Conservation (phyloP, 208 protist species). For the Leishmania lainsoni region DNA sequence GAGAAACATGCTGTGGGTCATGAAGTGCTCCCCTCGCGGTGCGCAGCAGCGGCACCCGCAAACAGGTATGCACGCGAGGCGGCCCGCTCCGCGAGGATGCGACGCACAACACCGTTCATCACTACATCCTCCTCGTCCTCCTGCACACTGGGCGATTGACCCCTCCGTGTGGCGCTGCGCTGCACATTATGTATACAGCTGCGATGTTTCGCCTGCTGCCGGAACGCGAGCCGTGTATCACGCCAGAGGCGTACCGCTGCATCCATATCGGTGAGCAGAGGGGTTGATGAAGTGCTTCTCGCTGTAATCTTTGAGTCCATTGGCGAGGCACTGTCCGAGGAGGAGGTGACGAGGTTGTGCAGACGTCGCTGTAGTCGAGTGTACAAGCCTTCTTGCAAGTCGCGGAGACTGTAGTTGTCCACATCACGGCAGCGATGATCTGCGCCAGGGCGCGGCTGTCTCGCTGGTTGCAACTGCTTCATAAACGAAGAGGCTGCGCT, state of each 20-base stretch:
- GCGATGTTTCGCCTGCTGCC: not conserved
- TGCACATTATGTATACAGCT: not conserved
- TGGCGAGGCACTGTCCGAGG: not conserved
- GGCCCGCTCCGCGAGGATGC: constrained; percentile 4
- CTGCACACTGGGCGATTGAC: not conserved
- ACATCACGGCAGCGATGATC: not conserved
- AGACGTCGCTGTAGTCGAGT: constrained; percentile 2
- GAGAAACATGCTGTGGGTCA: not conserved
- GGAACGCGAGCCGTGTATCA: not conserved
- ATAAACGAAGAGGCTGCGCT: not conserved
- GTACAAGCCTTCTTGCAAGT: constrained; percentile 10
- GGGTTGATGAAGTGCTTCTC: not conserved
- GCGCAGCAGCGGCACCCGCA: not conserved
- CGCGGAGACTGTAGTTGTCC: constrained; percentile 12
- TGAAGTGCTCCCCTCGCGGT: not conserved
- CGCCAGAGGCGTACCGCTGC: constrained; percentile 12
- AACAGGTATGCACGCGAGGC: constrained; percentile 14
- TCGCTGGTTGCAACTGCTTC: not conserved
- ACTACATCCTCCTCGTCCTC: not conserved
- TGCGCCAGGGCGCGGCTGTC: not conserved
- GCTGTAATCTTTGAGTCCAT: not conserved
- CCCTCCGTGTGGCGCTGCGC: not conserved
- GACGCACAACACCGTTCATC: not conserved
- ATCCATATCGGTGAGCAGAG: not conserved
- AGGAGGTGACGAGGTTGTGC: not conserved